phyloP scores from a whole-genome alignment of 352 stramenopile species.

The Phytophthora palmivora region DNA sequence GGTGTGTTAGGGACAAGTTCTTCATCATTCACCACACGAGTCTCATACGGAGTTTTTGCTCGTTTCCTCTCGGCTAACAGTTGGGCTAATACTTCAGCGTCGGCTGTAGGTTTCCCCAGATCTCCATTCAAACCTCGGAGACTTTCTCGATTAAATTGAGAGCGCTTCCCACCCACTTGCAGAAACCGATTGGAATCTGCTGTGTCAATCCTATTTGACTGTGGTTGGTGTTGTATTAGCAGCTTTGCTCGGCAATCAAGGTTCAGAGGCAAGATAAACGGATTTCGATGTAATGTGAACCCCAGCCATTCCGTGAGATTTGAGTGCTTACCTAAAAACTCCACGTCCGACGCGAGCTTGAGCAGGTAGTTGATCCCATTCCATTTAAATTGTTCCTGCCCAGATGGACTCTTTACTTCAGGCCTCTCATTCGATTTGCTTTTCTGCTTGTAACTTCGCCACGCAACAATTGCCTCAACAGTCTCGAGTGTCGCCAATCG shows the following conservation, averaged over 20 bases:
- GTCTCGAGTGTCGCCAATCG: slow-evolving; percentile 89
- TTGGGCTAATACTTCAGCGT: slow-evolving; percentile 33
- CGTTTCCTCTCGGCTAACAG: slow-evolving; percentile 59
- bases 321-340: slow-evolving; percentile 88
- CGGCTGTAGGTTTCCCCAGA: neutral
- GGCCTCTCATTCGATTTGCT: neutral
- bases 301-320: slow-evolving; percentile 85
- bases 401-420: slow-evolving; percentile 17
- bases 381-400: slow-evolving; percentile 76
- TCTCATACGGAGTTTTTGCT: slow-evolving; percentile 84
- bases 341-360: slow-evolving; percentile 90
- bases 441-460: slow-evolving; percentile 59
- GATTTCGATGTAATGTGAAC: slow-evolving; percentile 87
- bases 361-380: slow-evolving; percentile 94
- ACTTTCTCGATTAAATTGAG: slow-evolving; percentile 14
- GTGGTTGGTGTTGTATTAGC: neutral
- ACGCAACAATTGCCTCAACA: slow-evolving; percentile 83
- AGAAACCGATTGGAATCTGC: slow-evolving; percentile 53
- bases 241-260: slow-evolving; percentile 63
- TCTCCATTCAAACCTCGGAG: slow-evolving; percentile 6
- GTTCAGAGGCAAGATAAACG: slow-evolving; percentile 88
- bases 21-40: slow-evolving; percentile 86
- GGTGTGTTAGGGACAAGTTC: slow-evolving; percentile 60
- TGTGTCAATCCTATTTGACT: neutral
- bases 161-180: slow-evolving; percentile 68